These are phyloP conservation scores for Diddensiella transvaalensis DNA, from an alignment of 805 yeast species.

Conservation along the genomic window DNA sequence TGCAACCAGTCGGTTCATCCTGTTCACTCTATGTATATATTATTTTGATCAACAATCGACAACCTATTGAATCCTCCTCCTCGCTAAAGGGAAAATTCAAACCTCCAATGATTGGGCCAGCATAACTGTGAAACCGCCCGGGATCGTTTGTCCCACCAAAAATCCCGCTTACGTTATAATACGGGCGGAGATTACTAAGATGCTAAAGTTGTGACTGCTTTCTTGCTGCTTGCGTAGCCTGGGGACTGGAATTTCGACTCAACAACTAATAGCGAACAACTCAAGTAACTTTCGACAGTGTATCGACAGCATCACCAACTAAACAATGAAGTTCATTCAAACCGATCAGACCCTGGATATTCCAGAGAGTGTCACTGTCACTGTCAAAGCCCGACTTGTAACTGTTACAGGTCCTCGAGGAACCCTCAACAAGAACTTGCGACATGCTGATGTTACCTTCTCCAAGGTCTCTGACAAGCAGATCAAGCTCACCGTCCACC, in stretches of 20 bases:
- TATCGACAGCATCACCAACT: not conserved
- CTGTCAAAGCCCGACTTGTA: slow-evolving; percentile 86
- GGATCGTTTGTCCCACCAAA: too few species aligned
- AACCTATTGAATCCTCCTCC: too few species aligned
- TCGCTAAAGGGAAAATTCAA: not conserved
- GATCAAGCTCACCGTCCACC: slow-evolving; percentile 89
- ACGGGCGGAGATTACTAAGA: too few species aligned
- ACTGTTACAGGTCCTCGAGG: slow-evolving; percentile 99
- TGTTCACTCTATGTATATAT: not conserved
- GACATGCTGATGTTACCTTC: slow-evolving; percentile 95
- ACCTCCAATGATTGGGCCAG: not conserved
- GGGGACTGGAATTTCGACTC: not conserved
- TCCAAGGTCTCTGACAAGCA: slow-evolving; percentile 62
- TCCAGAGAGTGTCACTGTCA: slow-evolving; percentile 92
- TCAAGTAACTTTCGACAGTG: not conserved
- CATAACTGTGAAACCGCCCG: not conserved
- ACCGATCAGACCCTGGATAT: slow-evolving; percentile 77
- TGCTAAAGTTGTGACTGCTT: slow-evolving; percentile 2
- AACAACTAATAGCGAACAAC: not conserved
- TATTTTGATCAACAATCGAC: not conserved
- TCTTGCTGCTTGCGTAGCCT: not conserved
- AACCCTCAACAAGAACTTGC: slow-evolving; percentile 79
- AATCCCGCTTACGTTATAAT: too few species aligned
- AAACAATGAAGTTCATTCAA: slow-evolving; percentile 74
- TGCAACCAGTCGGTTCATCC: not conserved